Evolutionary conservation across 192 early-diverging fungal species (phyloP), one percentile per base, ranked within the genome.

Genomic region (Gaertneriomyces semiglobifer): DNA sequence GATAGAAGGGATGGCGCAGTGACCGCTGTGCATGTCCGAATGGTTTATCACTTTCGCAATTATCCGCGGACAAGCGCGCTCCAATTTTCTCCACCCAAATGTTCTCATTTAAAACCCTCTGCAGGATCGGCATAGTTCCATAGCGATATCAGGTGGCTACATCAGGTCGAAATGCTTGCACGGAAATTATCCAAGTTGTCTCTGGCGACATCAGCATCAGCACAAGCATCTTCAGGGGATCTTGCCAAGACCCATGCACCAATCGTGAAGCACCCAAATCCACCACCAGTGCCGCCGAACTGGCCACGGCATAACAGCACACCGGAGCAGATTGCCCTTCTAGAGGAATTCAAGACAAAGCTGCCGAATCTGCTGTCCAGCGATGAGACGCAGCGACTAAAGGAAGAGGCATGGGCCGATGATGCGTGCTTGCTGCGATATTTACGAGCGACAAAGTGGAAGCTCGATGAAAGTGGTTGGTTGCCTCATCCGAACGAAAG

Each of bases 381-480:
- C 5, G 42, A 47, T 3, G 54, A 41, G 46, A 33, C 0, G 25
- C 25, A 33, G 25, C 38, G 63, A 16, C 50, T 42, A n/a, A 64
- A 66, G 25, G 80, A 79, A 53, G 44, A 44, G 8, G 60, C 45
- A 41, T 81, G 80, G 80, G 47, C 52, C 38, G 65, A 74, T 63
- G 71, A 66, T 58, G 72, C 67, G 9, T 90, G 88, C 70, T 70
- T 90, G 19, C 69, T 86, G 44, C 79, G 90, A 19, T 92, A 91
- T 61, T 69, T 92, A 59, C 77, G 85, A 11, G 84, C 88, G 6
- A 79, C 80, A 54, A 90, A 91, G 69, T 91, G 90, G 82, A 77
- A 88, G 61, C 68, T 88, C 19, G 68, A 75, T n/a, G 79, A 33
- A 33, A 33, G 25, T 33, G 25, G 25, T 33, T 33, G 25, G 25